Conservation (phyloP, 208 protist genomes). For the Trypanosoma brucei region DNA sequence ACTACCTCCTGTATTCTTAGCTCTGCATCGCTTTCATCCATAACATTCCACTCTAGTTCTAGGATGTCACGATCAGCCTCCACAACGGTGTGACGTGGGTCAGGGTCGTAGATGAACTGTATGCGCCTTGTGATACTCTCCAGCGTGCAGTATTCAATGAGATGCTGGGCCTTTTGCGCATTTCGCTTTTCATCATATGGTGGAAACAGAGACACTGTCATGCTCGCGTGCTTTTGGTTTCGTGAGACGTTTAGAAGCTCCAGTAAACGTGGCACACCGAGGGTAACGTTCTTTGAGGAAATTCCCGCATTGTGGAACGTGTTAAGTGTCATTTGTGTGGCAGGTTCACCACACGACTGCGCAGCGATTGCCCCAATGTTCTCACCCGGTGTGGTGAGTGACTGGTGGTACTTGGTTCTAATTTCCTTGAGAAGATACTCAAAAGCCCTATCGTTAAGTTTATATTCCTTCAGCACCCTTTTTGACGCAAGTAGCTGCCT, state of each 20-base stretch:
- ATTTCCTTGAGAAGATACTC: slow-evolving; percentile 97
- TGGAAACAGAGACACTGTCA: slow-evolving; percentile 91
- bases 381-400: slow-evolving; percentile 95
- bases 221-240: slow-evolving; percentile 93
- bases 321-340: slow-evolving; percentile 99
- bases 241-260: slow-evolving; percentile 99
- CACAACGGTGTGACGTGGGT: slow-evolving; percentile 90
- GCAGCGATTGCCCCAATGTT: slow-evolving; percentile 98
- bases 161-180: slow-evolving; percentile 87
- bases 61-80: slow-evolving; percentile 90
- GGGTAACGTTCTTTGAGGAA: slow-evolving; percentile 99
- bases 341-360: slow-evolving; percentile 99
- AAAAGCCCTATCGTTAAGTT: slow-evolving; percentile 94
- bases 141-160: slow-evolving; percentile 95
- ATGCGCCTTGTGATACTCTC: slow-evolving; percentile 84
- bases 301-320: slow-evolving; percentile 99
- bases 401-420: slow-evolving; percentile 89
- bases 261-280: slow-evolving; percentile 98
- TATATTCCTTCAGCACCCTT: slow-evolving; percentile 91
- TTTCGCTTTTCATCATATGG: slow-evolving; percentile 47
- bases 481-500: slow-evolving; percentile 92
- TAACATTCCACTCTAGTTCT: slow-evolving; percentile 53
- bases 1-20: slow-evolving; percentile 26
- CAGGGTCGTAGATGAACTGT: slow-evolving; percentile 98
- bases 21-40: slow-evolving; percentile 56